Evolutionary conservation across 2,329 filamentous ascomycete species (phyloP), one percentile per base, ranked within the genome.

Genomic region (Onygenales sp.): DNA sequence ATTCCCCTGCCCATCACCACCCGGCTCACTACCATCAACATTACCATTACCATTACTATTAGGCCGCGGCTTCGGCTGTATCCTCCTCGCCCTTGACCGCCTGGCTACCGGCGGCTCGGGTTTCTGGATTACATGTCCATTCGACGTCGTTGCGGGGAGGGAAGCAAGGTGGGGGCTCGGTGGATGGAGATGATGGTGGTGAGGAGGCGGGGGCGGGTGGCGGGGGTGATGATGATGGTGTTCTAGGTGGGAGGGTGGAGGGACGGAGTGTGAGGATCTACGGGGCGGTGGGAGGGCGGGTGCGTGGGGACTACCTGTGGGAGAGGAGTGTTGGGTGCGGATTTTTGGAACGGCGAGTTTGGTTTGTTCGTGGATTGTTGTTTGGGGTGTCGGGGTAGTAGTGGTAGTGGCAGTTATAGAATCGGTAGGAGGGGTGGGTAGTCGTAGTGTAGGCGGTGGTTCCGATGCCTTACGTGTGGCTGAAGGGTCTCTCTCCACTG

Each of bases 221-320:
- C 52, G 60, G 54, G 33, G 58, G 53, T 41, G 52, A 50, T 51
- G 55, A 57, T 33, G 50, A 58, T 13, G 57, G 42, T 8, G 53
- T 48, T 47, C 57, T 48, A 14, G n/a, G 21, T 46, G 49, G 43
- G 44, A 33, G 35, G 38, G 44, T 46, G 63, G 59, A 43, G 60
- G 60, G 36, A 61, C 57, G 8, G 64, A 59, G 39, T 66, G 63
- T 7, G 63, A 63, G 41, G 70, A 72, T 51, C 70, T 68, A 47
- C 68, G 66, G 32, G 67, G 71, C 41, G 69, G 71, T 27, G 71
- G 70, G 8, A 72, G 58, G n/a, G 69, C 69, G 1, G 71, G 70
- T n/a, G 67, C 68, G 38, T 65, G 63, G 36, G 53, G 27, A 35
- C 50, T 32, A 27, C 21, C 21, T 27, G 21, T 27, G 43, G 52